Conservation (phyloP, 768 basidiomycete species). For the Wakefieldia striispora region DNA sequence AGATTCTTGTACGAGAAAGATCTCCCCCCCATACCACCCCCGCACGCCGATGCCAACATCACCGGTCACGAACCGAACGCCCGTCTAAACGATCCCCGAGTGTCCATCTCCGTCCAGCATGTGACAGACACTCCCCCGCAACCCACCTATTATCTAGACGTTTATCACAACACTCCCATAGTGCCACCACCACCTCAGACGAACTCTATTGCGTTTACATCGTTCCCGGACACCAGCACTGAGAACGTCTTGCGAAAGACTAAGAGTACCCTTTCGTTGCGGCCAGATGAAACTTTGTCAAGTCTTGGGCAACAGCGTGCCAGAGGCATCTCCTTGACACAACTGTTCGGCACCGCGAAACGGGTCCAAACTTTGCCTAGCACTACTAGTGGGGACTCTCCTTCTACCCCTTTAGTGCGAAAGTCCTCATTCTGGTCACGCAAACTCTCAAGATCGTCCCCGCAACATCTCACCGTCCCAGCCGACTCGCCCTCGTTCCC, state of each 20-base stretch:
- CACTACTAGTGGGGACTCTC: conserved; percentile 19
- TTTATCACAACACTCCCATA: conserved; percentile 51
- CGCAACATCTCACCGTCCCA: conserved; percentile 29
- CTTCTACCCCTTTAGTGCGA: conserved; percentile 46
- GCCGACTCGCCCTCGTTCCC: conserved; percentile 36
- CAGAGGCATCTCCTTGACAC: conserved; percentile 59
- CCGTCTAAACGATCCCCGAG: conserved; percentile 7
- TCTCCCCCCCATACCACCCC: conserved; percentile 45
- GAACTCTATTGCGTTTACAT: conserved; percentile 47
- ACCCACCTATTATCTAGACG: conserved; percentile 56
- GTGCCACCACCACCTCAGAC: conserved; percentile 43
- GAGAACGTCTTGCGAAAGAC: conserved; percentile 41
- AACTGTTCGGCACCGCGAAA: conserved; percentile 41
- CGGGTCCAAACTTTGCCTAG: conserved; percentile 38
- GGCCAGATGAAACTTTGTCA: conserved; percentile 10
- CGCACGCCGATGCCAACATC: background rate
- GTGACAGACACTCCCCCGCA: conserved; percentile 40
- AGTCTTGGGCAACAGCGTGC: conserved; percentile 32
- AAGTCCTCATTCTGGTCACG: conserved; percentile 70
- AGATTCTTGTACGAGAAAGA: conserved; percentile 39
- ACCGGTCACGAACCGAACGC: background rate
- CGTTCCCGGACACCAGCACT: conserved; percentile 12
- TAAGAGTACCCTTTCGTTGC: conserved; percentile 47
- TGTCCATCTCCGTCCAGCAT: conserved; percentile 21
- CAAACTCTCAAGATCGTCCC: conserved; percentile 41